phyloP scores from a whole-genome alignment of 305 asterid species.

The Fraxinus nigra region DNA sequence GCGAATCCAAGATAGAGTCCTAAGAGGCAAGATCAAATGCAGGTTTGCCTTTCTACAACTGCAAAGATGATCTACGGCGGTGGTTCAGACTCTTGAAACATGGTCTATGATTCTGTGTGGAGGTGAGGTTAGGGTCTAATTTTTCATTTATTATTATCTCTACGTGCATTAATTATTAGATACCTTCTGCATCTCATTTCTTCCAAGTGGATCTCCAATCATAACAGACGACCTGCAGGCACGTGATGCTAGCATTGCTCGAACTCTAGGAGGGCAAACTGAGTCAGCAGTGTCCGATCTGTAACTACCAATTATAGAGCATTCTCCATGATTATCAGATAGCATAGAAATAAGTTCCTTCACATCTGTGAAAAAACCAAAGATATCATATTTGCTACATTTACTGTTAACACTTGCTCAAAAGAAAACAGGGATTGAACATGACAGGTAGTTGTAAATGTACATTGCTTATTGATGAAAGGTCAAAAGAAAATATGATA shows the following conservation, averaged over 20 bases:
- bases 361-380: conserved; percentile 47
- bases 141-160: background rate
- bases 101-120: background rate
- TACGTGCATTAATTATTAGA: background rate
- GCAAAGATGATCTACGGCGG: background rate
- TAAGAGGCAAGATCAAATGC: background rate
- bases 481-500: background rate
- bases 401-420: background rate
- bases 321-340: conserved; percentile 81
- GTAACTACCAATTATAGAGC: conserved; percentile 74
- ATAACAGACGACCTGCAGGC: conserved; percentile 92
- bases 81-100: background rate
- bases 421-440: background rate
- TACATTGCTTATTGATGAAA: background rate
- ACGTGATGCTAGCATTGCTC: conserved; percentile 94
- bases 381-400: background rate
- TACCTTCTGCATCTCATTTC: conserved; percentile 92
- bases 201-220: conserved; percentile 90
- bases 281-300: conserved; percentile 71
- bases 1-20: background rate
- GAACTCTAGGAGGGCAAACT: conserved; percentile 87
- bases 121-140: background rate
- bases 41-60: background rate
- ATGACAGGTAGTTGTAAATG: background rate
- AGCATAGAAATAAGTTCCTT: conserved; percentile 80